Conservation (phyloP, 371 early-diverging fungal genomes). For the Mortierella sp. region DNA sequence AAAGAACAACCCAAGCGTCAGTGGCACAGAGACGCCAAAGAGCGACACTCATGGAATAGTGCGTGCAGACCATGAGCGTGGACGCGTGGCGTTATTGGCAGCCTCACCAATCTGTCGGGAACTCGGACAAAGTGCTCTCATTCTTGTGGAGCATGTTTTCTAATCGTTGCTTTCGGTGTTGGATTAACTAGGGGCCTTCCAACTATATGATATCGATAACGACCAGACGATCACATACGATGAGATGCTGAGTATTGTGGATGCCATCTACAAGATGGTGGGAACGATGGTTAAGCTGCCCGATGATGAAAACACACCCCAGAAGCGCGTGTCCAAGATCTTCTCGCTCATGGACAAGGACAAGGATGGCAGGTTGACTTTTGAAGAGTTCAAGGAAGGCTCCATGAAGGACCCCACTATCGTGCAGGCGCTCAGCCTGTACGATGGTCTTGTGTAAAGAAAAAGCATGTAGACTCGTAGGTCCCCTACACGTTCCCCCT, state of each 20-base stretch:
- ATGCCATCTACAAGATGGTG: constrained; percentile 95
- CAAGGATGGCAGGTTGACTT: constrained; percentile 78
- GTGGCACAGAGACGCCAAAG: too few relatives aligned
- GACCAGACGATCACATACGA: constrained; percentile 89
- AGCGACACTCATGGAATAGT: too few relatives aligned
- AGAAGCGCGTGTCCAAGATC: constrained; percentile 91
- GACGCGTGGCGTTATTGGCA: too few relatives aligned
- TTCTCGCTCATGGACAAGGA: constrained; percentile 91
- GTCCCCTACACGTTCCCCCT: too few relatives aligned
- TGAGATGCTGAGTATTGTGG: constrained; percentile 92
- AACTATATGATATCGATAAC: constrained; percentile 92
- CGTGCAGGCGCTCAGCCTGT: constrained; percentile 87
- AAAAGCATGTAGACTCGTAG: neutral
- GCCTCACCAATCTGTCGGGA: too few relatives aligned
- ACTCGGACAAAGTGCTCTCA: neutral
- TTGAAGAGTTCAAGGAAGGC: constrained; percentile 91
- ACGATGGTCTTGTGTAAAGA: constrained; percentile 82
- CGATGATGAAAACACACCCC: constrained; percentile 92
- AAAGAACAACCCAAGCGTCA: too few relatives aligned
- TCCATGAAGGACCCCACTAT: constrained; percentile 90
- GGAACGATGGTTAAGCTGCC: constrained; percentile 91
- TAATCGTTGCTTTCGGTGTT: neutral
- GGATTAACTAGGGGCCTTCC: constrained; percentile 59
- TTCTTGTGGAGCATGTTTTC: neutral
- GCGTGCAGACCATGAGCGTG: too few relatives aligned